Evolutionary conservation across 164 flowering plant species (phyloP).

Genomic region (Protea cynaroides): DNA sequence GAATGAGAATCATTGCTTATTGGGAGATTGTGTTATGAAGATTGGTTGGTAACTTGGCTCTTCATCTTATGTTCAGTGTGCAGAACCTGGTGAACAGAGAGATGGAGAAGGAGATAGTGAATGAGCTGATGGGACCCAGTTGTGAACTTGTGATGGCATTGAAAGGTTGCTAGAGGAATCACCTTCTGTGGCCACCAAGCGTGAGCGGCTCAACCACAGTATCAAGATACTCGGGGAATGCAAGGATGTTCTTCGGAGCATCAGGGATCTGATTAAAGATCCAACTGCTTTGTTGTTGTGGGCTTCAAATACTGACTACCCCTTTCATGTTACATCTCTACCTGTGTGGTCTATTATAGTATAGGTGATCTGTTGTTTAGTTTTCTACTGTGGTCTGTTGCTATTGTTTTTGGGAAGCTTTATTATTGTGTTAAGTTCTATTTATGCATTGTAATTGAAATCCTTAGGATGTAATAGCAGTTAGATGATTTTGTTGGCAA

Average conservation of each 20-base stretch:
- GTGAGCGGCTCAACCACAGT: slow-evolving; percentile 12
- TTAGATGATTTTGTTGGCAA: too few species aligned
- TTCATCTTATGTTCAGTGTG: slow-evolving; percentile 11
- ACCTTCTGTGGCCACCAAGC: slow-evolving; percentile 12
- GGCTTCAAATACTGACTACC: background rate
- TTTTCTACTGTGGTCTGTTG: too few species aligned
- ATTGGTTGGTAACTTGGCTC: slow-evolving; percentile 15
- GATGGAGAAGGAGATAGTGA: slow-evolving; percentile 14
- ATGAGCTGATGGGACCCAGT: slow-evolving; percentile 13
- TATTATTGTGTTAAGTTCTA: too few species aligned
- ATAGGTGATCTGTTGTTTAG: too few species aligned
- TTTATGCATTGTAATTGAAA: too few species aligned
- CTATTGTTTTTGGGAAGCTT: too few species aligned
- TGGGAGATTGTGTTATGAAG: slow-evolving; percentile 18
- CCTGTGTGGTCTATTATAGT: too few species aligned
- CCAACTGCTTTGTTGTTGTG: background rate
- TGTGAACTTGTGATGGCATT: slow-evolving; percentile 9
- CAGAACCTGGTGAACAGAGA: slow-evolving; percentile 17
- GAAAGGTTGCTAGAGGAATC: slow-evolving; percentile 19
- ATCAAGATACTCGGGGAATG: slow-evolving; percentile 13
- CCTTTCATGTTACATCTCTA: too few species aligned
- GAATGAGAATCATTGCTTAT: slow-evolving; percentile 22
- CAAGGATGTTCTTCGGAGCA: background rate
- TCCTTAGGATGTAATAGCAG: too few species aligned
- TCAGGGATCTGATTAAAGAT: slow-evolving; percentile 8